Base-by-base conservation (phyloP, 2,329 filamentous ascomycete species). In the Beauveria bassiana region DNA sequence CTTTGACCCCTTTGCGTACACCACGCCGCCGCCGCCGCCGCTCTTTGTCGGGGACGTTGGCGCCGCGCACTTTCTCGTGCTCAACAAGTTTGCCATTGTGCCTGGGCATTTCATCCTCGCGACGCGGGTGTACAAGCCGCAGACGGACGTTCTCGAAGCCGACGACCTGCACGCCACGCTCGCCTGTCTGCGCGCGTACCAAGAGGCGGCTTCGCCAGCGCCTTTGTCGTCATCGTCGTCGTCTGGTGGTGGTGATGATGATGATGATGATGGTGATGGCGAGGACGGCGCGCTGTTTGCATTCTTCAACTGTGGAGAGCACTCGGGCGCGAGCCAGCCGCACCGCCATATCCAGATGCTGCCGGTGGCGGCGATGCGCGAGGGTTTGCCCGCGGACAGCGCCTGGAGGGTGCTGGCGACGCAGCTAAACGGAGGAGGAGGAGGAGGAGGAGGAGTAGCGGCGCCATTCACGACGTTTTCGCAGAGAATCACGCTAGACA, bases 51-150 rank as follows among this genome's bases (percentile, higher is more conserved):
- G 80, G 18, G 71, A 72, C 28, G 68, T 89, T 8, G 76, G 76
- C 1, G 75, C 83, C 0, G 71, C 75, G 9, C 87, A 91, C 71
- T 79, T 81, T 62, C 78, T 91, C 47, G 83, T 91, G 1, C 76
- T 91, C 46, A 91, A 91, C 77, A 91, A 91, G 72, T 91, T 88
- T 67, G 87, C 88, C 54, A 74, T 91, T 54, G 86, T 89, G 40
- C 81, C 83, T 0, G 80, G 86, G 67, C 88, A 91, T 73, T 89
- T 89, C 70, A 89, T 91, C 66, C 79, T 91, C 53, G 82, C 85
- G 0, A 91, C 88, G 0, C 81, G 75, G n/a, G 71, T 75, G 1
- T 85, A 86, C 70, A 82, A 84, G 69, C 75, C 77, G n/a, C 88
- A 91, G 76, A 86, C 83, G 1, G 77, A 87, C 65, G 69, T 86